Conservation (phyloP, 2,329 filamentous ascomycete genomes). For the Claviceps sp. region DNA sequence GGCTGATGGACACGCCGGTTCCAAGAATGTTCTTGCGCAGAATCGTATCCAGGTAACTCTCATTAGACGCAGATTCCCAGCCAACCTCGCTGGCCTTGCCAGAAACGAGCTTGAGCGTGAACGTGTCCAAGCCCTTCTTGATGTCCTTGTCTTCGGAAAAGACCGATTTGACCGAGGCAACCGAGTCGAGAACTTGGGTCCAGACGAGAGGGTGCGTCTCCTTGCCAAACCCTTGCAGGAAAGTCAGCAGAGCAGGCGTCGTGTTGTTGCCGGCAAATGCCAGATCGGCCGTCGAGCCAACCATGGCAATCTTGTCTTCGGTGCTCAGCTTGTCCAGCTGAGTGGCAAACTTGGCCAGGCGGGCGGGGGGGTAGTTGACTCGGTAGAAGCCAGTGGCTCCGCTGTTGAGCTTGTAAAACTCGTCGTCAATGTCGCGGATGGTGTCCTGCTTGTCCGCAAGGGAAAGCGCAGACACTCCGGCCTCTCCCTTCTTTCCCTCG, state of each 20-base stretch:
- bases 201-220: constrained; percentile 84
- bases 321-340: constrained; percentile 64
- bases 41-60: constrained; percentile 72
- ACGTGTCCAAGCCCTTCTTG: constrained; percentile 60
- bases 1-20: constrained; percentile 61
- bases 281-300: constrained; percentile 80
- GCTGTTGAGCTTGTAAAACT: constrained; percentile 90
- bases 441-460: constrained; percentile 66
- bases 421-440: constrained; percentile 57
- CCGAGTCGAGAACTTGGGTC: constrained; percentile 67
- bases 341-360: constrained; percentile 66
- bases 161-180: constrained; percentile 67
- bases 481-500: constrained; percentile 56
- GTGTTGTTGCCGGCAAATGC: constrained; percentile 76
- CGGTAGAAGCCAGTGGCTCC: constrained; percentile 81
- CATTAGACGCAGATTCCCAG: constrained; percentile 67
- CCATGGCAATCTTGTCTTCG: constrained; percentile 84
- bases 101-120: constrained; percentile 63
- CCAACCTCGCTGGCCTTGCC: constrained; percentile 67
- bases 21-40: constrained; percentile 70
- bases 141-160: constrained; percentile 67
- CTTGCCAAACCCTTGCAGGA: constrained; percentile 69
- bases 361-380: constrained; percentile 80
- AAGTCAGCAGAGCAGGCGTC: constrained; percentile 67
- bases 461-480: constrained; percentile 49